Percentiles rank a stretch among this genome's conserved stretches.
These are phyloP conservation scores for Penicillium sumatraense DNA, from an alignment of 2,329 filamentous ascomycete species.

Conservation along the genomic window DNA sequence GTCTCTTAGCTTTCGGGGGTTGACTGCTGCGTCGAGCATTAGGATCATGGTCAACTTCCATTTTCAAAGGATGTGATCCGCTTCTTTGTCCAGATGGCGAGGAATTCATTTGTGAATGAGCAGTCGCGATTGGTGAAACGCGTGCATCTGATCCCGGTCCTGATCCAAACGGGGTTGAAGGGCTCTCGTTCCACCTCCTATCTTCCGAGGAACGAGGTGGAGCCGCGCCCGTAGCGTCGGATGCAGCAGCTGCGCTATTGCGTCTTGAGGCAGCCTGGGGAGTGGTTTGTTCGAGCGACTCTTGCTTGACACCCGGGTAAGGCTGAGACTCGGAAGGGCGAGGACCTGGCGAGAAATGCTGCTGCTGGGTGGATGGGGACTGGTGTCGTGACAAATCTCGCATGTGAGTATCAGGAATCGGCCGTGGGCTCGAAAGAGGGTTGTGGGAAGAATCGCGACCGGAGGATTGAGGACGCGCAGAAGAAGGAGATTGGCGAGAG, in stretches of 20 bases:
- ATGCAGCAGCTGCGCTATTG: constrained; percentile 30
- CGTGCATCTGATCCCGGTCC: constrained; percentile 20
- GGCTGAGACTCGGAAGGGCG: constrained; percentile 34
- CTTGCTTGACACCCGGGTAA: constrained; percentile 64
- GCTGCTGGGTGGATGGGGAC: constrained; percentile 36
- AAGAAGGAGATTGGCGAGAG: constrained; percentile 41
- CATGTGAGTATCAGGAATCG: constrained; percentile 33
- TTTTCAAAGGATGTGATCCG: constrained; percentile 27
- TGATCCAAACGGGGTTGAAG: constrained; percentile 19
- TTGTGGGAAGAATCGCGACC: constrained; percentile 40
- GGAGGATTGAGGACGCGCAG: constrained; percentile 42
- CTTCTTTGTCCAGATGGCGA: constrained; percentile 30
- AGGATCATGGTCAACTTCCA: constrained; percentile 28
- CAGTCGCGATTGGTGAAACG: constrained; percentile 18
- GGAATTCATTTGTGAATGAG: constrained; percentile 31
- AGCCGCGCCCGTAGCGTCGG: constrained; percentile 30
- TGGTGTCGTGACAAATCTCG: constrained; percentile 31
- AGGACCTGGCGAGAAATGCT: constrained; percentile 44
- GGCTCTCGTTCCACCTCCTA: constrained; percentile 32
- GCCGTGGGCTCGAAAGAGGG: constrained; percentile 38
- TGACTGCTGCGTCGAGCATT: constrained; percentile 30
- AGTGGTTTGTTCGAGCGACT: constrained; percentile 74
- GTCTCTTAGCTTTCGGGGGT: constrained; percentile 53
- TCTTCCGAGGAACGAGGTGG: constrained; percentile 35
- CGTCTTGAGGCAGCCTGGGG: constrained; percentile 66